A percentile compares a stretch with the other conserved stretches of the same genome.
These are phyloP conservation scores for Talaromyces nanjingensis DNA, from an alignment of 495 filamentous ascomycete species.

Conservation along the genomic window DNA sequence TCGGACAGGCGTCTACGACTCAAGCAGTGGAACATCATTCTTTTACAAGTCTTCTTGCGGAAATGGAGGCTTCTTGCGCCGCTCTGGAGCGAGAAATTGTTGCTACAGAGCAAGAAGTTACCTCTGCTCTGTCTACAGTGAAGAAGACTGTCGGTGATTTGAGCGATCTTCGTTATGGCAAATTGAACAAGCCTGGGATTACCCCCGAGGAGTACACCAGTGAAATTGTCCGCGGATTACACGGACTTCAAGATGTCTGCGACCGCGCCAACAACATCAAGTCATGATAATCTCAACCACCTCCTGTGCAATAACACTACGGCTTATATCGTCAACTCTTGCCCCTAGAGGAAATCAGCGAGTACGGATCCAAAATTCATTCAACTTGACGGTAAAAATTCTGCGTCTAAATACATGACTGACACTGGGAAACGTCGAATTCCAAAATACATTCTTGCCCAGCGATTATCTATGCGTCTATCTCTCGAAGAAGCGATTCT, in stretches of 20 bases:
- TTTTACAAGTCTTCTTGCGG: constrained; percentile 54
- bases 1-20: constrained; percentile 46
- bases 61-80: constrained; percentile 58
- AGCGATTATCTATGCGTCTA: neutral
- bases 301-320: neutral
- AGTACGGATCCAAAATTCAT: neutral
- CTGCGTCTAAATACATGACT: neutral
- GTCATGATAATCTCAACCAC: neutral
- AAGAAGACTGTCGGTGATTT: constrained; percentile 58
- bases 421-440: neutral
- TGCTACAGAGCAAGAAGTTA: constrained; percentile 56
- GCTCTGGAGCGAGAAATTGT: constrained; percentile 61
- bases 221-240: constrained; percentile 45
- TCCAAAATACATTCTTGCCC: neutral
- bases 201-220: constrained; percentile 54
- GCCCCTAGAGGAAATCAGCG: neutral
- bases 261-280: constrained; percentile 20
- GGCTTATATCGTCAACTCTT: neutral
- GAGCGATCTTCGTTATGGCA: constrained; percentile 80
- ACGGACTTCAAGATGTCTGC: constrained; percentile 57
- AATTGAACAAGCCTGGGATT: constrained; percentile 52
- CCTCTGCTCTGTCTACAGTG: constrained; percentile 51
- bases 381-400: neutral
- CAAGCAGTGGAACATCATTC: constrained; percentile 45
- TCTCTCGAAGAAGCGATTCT: neutral